Evolutionary conservation across 169 alveolate species (phyloP).

Genomic region (Cystoisospora suis): DNA sequence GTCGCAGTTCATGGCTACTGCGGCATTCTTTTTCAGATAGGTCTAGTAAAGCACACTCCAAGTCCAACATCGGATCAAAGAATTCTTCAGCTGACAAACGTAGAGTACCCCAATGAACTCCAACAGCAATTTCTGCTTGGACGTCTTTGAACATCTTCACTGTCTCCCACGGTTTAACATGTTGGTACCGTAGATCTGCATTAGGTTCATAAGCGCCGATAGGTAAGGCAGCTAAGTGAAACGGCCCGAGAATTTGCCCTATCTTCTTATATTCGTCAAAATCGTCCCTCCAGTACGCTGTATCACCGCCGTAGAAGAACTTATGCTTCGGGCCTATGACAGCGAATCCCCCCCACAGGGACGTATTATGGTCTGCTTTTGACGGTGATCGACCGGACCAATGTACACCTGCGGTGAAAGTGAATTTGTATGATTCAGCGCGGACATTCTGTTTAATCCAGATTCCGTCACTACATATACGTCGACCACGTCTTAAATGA

Average conservation of each 20-base stretch:
- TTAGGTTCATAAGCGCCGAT: conserved; percentile 63
- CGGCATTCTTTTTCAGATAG: conserved; percentile 7
- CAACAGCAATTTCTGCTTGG: conserved; percentile 48
- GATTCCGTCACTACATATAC: conserved; percentile 44
- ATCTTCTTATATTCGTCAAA: conserved; percentile 47
- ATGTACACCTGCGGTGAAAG: conserved; percentile 37
- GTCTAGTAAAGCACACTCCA: conserved; percentile 39
- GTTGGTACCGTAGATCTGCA: conserved; percentile 51
- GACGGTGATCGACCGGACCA: conserved; percentile 55
- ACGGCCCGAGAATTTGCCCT: conserved; percentile 46
- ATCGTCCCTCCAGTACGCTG: conserved; percentile 28
- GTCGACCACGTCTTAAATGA: conserved; percentile 27
- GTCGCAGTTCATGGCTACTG: not conserved
- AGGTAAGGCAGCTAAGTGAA: conserved; percentile 51
- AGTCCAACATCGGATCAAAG: conserved; percentile 60
- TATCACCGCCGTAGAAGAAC: conserved; percentile 55
- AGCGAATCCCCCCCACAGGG: conserved; percentile 60
- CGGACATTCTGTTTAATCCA: conserved; percentile 8
- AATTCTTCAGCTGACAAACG: conserved; percentile 43
- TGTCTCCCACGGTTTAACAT: conserved; percentile 51
- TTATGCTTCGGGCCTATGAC: conserved; percentile 34
- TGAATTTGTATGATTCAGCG: conserved; percentile 22
- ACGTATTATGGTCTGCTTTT: conserved; percentile 49
- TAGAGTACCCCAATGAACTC: conserved; percentile 59
- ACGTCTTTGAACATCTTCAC: conserved; percentile 17